These are phyloP conservation scores for Nepenthes mirabilis DNA, from an alignment of 148 eudicot genomes.

Conservation along the genomic window DNA sequence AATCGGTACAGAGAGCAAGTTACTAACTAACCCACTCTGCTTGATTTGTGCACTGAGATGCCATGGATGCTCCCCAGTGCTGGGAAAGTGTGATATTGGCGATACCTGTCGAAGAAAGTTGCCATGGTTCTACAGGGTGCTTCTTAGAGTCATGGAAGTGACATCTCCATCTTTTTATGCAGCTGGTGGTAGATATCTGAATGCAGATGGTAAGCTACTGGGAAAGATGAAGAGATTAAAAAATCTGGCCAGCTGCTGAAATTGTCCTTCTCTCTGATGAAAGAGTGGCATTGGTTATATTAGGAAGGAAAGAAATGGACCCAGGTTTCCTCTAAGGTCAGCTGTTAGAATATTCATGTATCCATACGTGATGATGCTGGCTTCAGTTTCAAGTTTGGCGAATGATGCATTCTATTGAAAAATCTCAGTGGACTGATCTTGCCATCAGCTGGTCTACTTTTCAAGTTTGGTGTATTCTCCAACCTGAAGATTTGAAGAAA, in stretches of 20 bases:
- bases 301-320: no score
- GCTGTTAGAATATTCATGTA: conserved; percentile 36
- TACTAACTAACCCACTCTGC: no score
- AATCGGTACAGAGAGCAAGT: no score
- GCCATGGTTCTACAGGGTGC: conserved; percentile 58
- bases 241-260: no score
- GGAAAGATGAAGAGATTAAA: no score
- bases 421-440: conserved; percentile 37
- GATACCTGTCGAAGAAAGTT: conserved; percentile 28
- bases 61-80: no score
- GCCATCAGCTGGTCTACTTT: conserved; percentile 12
- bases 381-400: conserved; percentile 51
- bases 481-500: conserved; percentile 7
- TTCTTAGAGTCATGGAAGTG: conserved; percentile 61
- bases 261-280: no score
- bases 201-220: no score
- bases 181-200: no score
- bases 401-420: conserved; percentile 2
- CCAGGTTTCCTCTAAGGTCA: conserved; percentile 6
- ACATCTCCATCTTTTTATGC: conserved; percentile 12
- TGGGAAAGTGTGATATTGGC: no score
- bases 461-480: conserved; percentile 8
- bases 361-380: conserved; percentile 68
- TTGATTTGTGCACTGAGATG: no score
- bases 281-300: no score